Evolutionary conservation across 1,139 yeast genomes (phyloP), one percentile per base, ranked within the genome.

Genomic region (Yamadazyma aaseri): DNA sequence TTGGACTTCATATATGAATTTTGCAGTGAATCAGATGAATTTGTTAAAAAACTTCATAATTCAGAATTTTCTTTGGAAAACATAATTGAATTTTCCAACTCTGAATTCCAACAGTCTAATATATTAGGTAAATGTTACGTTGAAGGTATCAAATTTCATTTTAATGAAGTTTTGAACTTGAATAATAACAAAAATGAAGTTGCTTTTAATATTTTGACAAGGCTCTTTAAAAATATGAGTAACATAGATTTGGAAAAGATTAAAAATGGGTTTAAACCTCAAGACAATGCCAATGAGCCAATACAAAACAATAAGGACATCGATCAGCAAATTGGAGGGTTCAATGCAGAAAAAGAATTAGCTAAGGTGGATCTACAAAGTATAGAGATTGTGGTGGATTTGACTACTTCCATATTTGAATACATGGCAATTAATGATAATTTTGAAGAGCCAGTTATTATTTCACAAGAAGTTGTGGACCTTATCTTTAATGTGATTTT

Each of bases 321-420:
- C 8, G 55, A 56, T 30, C 56, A 57, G 25, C 56, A 53, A 22
- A 44, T 58, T 12, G 48, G 53, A 2, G 58, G 59, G 15, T 50
- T 52, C 14, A 48, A 61, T 1, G 50, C 53, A 11, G 73, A 68
- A 26, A 63, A 60, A 34, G 56, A 63, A 7, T 56, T 55, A 12
- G 79, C 86, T 6, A 72, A 78, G 45, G 60, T 74, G 27, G 71
- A 76, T 32, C 58, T 83, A 30, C 81, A 79, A 53, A 71, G 84
- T 3, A 64, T 85, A 20, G 95, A 86, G 48, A 70, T 81, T 1
- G 68, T 84, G 0, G 61, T 89, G 25, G 97, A 90, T 52, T 58
- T 90, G 23, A 65, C 86, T 21, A 79, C 96, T 1, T 81, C 92
- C 1, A 64, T 81, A 6, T 74, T 86, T 47, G 97, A 90, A 53